Conservation (phyloP, 768 basidiomycete species). For the Mycena albidolilacea region DNA sequence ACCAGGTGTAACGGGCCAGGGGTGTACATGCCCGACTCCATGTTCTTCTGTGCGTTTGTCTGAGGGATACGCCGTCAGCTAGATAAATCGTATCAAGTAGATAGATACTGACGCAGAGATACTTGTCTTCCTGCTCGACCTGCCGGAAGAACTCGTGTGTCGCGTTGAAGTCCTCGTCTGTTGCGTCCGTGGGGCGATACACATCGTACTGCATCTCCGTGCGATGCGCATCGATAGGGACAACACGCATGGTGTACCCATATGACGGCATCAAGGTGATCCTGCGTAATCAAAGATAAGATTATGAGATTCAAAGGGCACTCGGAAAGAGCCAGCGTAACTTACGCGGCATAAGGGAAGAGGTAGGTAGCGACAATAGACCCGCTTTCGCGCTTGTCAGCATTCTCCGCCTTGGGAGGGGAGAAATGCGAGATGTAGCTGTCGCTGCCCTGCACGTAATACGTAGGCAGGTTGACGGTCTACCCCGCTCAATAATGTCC, state of each 20-base stretch:
- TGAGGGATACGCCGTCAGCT: not conserved
- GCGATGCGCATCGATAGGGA: not conserved
- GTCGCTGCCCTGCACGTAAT: not conserved
- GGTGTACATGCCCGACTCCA: not conserved
- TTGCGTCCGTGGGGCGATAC: slow-evolving; percentile 1
- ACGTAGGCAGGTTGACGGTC: not conserved
- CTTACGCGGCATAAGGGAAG: slow-evolving; percentile 1
- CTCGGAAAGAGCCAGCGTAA: not conserved
- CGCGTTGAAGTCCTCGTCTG: not conserved
- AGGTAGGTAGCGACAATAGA: not conserved
- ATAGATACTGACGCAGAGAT: not conserved
- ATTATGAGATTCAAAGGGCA: not conserved
- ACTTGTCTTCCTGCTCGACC: not conserved
- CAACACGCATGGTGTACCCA: slow-evolving; percentile 1
- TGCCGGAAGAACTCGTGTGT: slow-evolving; percentile 1
- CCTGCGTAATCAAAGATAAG: not conserved
- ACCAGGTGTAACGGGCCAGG: not conserved
- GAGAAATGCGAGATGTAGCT: slow-evolving; percentile 1
- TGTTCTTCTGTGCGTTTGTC: not conserved
- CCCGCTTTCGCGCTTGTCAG: not conserved
- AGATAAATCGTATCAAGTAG: not conserved
- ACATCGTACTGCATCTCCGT: slow-evolving; percentile 1
- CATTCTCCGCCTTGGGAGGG: not conserved
- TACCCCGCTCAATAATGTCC: not conserved
- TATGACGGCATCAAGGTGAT: not conserved